Evolutionary conservation across 2,329 filamentous ascomycete genomes (phyloP), one percentile per base, ranked within the genome.

Genomic region (Beauveria varroae): DNA sequence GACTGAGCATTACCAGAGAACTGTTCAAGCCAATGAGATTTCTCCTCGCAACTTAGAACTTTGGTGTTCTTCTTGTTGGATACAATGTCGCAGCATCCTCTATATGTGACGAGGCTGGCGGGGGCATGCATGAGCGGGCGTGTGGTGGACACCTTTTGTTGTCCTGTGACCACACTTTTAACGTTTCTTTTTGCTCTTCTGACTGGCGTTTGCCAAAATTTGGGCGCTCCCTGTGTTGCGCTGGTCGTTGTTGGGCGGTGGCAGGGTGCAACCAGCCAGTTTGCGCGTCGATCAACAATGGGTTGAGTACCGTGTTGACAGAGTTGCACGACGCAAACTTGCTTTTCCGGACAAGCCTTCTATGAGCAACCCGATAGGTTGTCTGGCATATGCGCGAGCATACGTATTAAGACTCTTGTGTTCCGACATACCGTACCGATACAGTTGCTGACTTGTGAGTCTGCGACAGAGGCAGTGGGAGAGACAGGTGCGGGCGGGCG

Each of bases 271-370:
- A 44, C 24, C 7, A 26, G 26, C 37, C 24, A 44, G 34, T 44
- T 40, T 44, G 26, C 34, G 47, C 10, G 37, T 52, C 28, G n/a
- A 22, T 43, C 47, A 41, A 41, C 30, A 43, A 8, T 51, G 30
- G 20, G 40, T 44, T 49, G 28, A 26, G 18, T n/a, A 22, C 47
- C 47, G 34, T 30, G 47, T n/a, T 24, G 37, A 22, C 47, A 34
- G 20, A 40, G 47, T 59, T 52, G 6, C 47, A 59, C 57, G n/a
- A 24, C 47, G 22, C 37, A 59, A 44, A 59, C 57, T 28, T 59
- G 55, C 44, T 59, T 59, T 40, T 22, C 24, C 14, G 40, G 9
- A 34, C 57, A 34, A 44, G 18, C n/a, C 37, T 4, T 22, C 24
- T 12, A 30, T 5, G 20, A 34, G 1, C 3, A 5, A 18, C 34